Evolutionary conservation across 306 rosid genomes (phyloP), one percentile per base, ranked within the genome.

Genomic region (Trifolium subterraneum): DNA sequence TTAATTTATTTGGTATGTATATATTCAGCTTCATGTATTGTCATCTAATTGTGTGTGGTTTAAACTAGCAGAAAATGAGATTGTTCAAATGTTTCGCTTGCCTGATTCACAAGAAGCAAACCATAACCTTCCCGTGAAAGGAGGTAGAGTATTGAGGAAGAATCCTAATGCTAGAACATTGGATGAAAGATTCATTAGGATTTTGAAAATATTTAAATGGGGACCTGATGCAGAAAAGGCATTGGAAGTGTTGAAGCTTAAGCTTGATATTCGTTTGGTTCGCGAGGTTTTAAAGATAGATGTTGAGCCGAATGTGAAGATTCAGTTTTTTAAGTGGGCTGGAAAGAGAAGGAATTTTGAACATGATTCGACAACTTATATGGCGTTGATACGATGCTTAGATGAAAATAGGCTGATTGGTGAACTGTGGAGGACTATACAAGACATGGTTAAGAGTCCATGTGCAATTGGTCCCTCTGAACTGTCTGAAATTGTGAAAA

Each of bases 191-290:
- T 93, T 93, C 83, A 88, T 82, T 58, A 87, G 92, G 87, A 94
- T 91, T 71, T 86, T 94, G 90, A 91, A 88, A 64, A 88, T 94
- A 67, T 94, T 94, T 73, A 94, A 91, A 76, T 94, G 97, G 98
- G 98, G 98, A 3, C 83, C 94, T 59, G 96, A 91, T 82, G 96
- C 97, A 19, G 98, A 94, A 78, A 93, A 88, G 86, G 98, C 98
- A 3, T 64, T 91, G 81, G 95, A 94, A 84, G 96, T 94, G 65
- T 77, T 94, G 25, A 91, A 88, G 84, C 75, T 94, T 79, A 89
- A 85, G 80, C 89, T 94, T 5, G 96, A 91, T 75, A 81, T 89
- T 73, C 89, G 96, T 42, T 78, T 94, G 84, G 94, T 94, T 75
- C 90, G 89, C 0, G 84, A 89, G 77, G 88, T 93, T 82, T 70